phyloP scores from a whole-genome alignment of 208 protist genomes.

The Trypanosoma grayi region DNA sequence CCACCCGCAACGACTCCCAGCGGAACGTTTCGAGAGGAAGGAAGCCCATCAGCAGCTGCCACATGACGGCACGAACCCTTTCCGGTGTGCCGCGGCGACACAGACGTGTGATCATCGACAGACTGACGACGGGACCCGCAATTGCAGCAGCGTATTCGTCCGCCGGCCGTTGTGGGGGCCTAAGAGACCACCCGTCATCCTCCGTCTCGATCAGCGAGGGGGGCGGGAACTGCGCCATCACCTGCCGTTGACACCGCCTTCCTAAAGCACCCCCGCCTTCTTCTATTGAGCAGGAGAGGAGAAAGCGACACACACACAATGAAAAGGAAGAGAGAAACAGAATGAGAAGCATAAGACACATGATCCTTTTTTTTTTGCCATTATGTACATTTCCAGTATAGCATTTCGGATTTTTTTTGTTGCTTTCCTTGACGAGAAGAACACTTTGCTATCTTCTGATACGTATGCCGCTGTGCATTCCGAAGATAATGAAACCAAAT shows the following conservation, averaged over 20 bases:
- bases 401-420: no score
- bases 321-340: conserved; percentile 7
- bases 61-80: conserved; percentile 35
- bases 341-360: background rate
- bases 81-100: conserved; percentile 56
- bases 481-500: no score
- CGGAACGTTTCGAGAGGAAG: conserved; percentile 25
- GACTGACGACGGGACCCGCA: conserved; percentile 3
- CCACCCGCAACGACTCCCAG: conserved; percentile 36
- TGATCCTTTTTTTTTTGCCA: no score
- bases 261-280: no score
- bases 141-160: conserved; percentile 5
- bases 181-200: background rate
- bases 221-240: conserved; percentile 15
- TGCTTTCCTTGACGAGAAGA: no score
- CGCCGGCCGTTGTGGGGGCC: background rate
- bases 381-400: no score
- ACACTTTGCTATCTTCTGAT: background rate
- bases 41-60: conserved; percentile 81
- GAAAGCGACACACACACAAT: background rate
- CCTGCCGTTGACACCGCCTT: background rate
- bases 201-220: conserved; percentile 18
- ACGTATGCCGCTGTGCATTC: no score
- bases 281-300: no score
- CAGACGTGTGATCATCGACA: conserved; percentile 23